Base-by-base conservation (phyloP, 1,284 basidiomycete genomes). In the Pseudomicrostroma phylloplanum region DNA sequence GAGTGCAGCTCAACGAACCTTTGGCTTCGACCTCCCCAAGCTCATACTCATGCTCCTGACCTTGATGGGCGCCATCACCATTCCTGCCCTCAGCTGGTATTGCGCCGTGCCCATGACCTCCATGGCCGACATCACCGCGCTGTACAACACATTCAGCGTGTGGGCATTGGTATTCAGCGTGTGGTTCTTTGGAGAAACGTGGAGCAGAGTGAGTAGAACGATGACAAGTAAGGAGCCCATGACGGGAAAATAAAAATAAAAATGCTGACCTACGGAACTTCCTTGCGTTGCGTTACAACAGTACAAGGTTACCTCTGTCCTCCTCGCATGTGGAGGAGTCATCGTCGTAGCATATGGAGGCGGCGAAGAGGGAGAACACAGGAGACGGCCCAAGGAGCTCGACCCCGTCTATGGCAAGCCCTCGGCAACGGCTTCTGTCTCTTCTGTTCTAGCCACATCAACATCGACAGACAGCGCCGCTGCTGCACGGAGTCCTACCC, bases 141-240 rank as follows among this genome's bases (percentile, higher is more conserved):
- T 79, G 57, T 79, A 79, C 69, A 79, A 79, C 56, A 78, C 76
- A 1, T 78, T 77, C 46, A 71, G 73, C 21, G 69, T 79, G 2
- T 78, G 74, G 72, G 77, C 77, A 36, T 67, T 79, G 19, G 77
- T 79, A 17, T 74, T 79, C 19, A 72, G 72, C 11, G 73, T 79
- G n/a, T 70, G 67, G 56, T 76, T 79, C 36, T 66, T 79, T 11
- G 69, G 74, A 41, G 76, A 78, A 40, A 65, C 62, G 41, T 79
- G 77, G 76, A 58, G 71, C 55, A 67, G 57, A 15, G 57, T 63
- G 23, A 58, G 61, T 62, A 7, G 56, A 9, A 40, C 19, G 25
- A 23, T 11, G 46, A n/a, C n/a, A n/a, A n/a, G n/a, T n/a, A n/a
- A n/a, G n/a, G n/a, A 21, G 57, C 42, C n/a, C n/a, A n/a, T n/a